A percentile compares a stretch with the other conserved stretches of the same genome.
Conservation (phyloP, 176 grass and related monocot species). For the Oryza rufipogon region DNA sequence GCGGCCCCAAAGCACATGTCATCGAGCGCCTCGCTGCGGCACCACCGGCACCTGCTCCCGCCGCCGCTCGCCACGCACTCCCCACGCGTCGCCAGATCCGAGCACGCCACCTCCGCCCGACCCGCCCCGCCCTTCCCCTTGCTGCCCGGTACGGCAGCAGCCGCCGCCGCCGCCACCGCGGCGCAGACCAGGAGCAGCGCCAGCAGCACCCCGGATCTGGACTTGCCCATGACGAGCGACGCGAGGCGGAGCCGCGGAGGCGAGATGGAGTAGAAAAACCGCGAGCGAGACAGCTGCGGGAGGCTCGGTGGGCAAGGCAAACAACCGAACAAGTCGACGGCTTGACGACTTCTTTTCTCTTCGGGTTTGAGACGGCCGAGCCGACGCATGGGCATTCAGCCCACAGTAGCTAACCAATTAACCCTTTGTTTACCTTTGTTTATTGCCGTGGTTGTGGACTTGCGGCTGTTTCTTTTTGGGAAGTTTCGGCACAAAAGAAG, state of each 20-base stretch:
- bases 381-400: neutral
- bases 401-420: neutral
- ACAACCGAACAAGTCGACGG: neutral
- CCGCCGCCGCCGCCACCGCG: neutral
- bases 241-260: neutral
- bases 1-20: conserved; percentile 91
- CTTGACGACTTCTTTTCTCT: neutral
- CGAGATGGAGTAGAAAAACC: neutral
- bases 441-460: neutral
- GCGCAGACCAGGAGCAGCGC: conserved; percentile 37
- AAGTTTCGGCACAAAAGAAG: neutral
- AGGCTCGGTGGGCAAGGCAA: neutral
- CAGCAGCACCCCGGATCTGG: conserved; percentile 23
- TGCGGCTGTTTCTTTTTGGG: neutral
- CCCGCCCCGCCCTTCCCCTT: neutral
- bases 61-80: conserved; percentile 53
- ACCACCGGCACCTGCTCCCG: conserved; percentile 71
- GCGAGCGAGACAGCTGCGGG: neutral
- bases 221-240: neutral
- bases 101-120: conserved; percentile 32
- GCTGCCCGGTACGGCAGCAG: conserved; percentile 13
- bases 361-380: neutral
- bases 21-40: conserved; percentile 79
- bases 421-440: no score
- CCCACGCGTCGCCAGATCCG: conserved; percentile 50